Base-by-base conservation (phyloP, 345 rosid genomes). In the Moringa oleifera region DNA sequence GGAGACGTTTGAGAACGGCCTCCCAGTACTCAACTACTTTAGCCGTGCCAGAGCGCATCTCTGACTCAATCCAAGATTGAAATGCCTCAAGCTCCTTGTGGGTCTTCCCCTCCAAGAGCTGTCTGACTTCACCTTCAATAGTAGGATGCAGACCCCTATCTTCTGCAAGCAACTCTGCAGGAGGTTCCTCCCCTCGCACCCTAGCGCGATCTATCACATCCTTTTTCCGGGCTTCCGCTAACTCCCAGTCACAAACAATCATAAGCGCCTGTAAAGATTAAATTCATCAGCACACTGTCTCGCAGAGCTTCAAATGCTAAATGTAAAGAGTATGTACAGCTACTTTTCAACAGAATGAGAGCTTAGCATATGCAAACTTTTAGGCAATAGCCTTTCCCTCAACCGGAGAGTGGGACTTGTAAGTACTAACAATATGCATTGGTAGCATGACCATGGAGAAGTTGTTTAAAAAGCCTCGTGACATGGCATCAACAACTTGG, bases 21-120 rank as follows among this genome's bases (percentile, higher is more conserved):
- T 93, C 96, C 98, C 98, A 93, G 68, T 90, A 94, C 77, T 90
- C 97, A 16, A 94, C 99, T 10, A 94, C 97, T 79, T 88, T 94
- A 0, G 96, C 99, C 5, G 91, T 79, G 51, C 99, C 97, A 66
- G 90, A 84, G 65, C 79, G 90, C 84, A 94, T 81, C 74, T 86
- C 90, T 49, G 75, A 72, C 76, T 90, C 97, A 15, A 94, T 89
- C 57, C 87, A 79, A 20, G 78, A 77, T 67, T 78, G 84, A 59
- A 90, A 62, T 24, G 77, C 85, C 64, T 86, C 86, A 62, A 94
- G 83, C 73, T 90, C 96, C 55, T 63, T 51, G 53, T 86, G 86
- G 21, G 80, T 86, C 73, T 90, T 90, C 79, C 88, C 89, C 62
- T 93, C 95, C 68, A 93, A 81, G 61, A 81, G 84, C 58, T 82